Conservation (phyloP, 495 filamentous ascomycete species). For the Polyplosphaeria fusca region DNA sequence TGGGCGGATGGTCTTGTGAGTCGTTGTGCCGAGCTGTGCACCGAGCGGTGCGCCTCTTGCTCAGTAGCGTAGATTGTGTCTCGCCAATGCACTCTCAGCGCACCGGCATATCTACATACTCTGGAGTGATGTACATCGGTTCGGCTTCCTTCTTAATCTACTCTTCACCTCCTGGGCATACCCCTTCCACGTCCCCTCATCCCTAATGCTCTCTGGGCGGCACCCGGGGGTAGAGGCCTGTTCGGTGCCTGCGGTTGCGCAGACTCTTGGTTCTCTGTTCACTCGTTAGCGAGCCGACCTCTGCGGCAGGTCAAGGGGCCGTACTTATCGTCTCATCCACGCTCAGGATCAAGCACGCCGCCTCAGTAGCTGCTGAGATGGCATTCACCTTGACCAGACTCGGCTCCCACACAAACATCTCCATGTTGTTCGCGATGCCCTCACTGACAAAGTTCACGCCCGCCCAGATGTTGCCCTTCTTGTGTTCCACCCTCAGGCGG, state of each 20-base stretch:
- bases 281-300: constrained; percentile 8
- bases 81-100: too few relatives aligned
- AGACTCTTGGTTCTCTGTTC: constrained; percentile 77
- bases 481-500: constrained; percentile 88
- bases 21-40: too few relatives aligned
- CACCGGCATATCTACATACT: constrained; percentile 11
- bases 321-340: constrained; percentile 94
- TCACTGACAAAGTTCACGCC: constrained; percentile 94
- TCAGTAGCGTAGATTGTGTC: too few relatives aligned
- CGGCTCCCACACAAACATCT: constrained; percentile 94
- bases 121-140: constrained; percentile 9
- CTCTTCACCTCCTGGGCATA: constrained; percentile 74
- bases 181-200: constrained; percentile 71
- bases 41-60: too few relatives aligned
- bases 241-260: constrained; percentile 73
- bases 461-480: constrained; percentile 85
- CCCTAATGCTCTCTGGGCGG: constrained; percentile 83
- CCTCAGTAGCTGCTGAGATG: constrained; percentile 92
- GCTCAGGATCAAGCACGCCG: constrained; percentile 87
- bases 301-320: constrained; percentile 10
- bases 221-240: constrained; percentile 79
- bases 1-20: too few relatives aligned
- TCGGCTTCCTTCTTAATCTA: neutral
- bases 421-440: constrained; percentile 88
- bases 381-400: constrained; percentile 95